A percentile compares a stretch with the other conserved stretches of the same genome.
phyloP scores from a whole-genome alignment of 169 alveolate genomes.

The Plasmodium coatneyi region DNA sequence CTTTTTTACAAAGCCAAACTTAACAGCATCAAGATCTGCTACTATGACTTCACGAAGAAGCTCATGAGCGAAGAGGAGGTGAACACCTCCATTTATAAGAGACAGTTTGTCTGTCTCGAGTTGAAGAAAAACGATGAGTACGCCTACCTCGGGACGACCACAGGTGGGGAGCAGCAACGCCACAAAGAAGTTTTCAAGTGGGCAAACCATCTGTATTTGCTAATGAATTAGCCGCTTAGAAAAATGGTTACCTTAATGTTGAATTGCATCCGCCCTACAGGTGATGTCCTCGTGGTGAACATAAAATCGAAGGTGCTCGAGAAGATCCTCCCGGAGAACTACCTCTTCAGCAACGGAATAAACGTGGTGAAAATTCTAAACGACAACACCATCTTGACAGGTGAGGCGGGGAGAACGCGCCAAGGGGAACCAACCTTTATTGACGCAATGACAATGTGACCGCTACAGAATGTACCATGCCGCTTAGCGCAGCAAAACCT shows the following conservation, averaged over 20 bases:
- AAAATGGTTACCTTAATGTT: neutral
- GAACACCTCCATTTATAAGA: slow-evolving; percentile 63
- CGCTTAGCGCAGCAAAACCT: neutral
- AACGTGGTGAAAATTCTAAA: slow-evolving; percentile 50
- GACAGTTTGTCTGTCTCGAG: slow-evolving; percentile 58
- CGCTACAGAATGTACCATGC: neutral
- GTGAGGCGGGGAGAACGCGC: neutral
- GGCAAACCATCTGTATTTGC: neutral
- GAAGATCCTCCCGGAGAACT: slow-evolving; percentile 59
- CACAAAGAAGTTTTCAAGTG: no score
- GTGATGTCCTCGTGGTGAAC: slow-evolving; percentile 58
- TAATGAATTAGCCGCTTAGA: neutral
- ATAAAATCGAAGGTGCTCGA: slow-evolving; percentile 61
- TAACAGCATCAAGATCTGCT: slow-evolving; percentile 57
- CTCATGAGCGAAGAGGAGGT: slow-evolving; percentile 64
- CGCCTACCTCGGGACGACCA: slow-evolving; percentile 66
- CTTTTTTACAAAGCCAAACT: slow-evolving; percentile 27
- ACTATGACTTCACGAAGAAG: slow-evolving; percentile 62
- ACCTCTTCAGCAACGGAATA: slow-evolving; percentile 70
- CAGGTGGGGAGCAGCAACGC: slow-evolving; percentile 9
- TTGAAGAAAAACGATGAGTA: slow-evolving; percentile 66
- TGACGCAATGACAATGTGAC: no score
- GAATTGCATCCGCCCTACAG: neutral
- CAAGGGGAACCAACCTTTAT: no score
- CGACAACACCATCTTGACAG: slow-evolving; percentile 61